A percentile compares a stretch with the other conserved stretches of the same genome.
phyloP scores from a whole-genome alignment of 1,284 basidiomycete genomes.

The Takashimella koratensis region DNA sequence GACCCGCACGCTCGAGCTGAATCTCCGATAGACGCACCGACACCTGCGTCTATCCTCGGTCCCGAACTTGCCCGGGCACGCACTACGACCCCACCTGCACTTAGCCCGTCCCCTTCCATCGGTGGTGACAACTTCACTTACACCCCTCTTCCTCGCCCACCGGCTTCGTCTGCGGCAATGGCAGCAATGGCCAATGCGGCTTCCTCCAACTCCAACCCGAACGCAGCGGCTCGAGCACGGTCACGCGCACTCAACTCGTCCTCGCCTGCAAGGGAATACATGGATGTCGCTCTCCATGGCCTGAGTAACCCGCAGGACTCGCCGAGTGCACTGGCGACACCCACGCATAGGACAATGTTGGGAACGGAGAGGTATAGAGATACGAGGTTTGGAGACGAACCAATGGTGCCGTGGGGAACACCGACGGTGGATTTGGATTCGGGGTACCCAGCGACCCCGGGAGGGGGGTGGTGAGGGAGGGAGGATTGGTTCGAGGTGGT shows the following conservation, averaged over 20 bases:
- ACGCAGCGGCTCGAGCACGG: neutral
- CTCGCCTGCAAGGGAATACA: slow-evolving; percentile 33
- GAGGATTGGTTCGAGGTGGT: neutral
- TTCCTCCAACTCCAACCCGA: no score
- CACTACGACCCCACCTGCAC: slow-evolving; percentile 19
- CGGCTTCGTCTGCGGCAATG: neutral
- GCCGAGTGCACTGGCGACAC: slow-evolving; percentile 23
- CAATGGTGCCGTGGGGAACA: slow-evolving; percentile 29
- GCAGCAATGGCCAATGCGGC: no score
- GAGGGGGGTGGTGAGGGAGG: neutral
- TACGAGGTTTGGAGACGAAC: slow-evolving; percentile 43
- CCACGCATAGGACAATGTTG: slow-evolving; percentile 38
- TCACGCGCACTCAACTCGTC: neutral
- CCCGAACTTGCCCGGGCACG: slow-evolving; percentile 5
- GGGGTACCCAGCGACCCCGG: slow-evolving; percentile 12
- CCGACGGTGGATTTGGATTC: slow-evolving; percentile 26
- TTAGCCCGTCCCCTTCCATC: slow-evolving; percentile 34
- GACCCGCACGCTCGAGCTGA: neutral
- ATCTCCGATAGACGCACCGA: neutral
- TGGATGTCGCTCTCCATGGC: slow-evolving; percentile 36
- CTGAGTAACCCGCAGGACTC: slow-evolving; percentile 8
- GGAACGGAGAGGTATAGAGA: slow-evolving; percentile 45
- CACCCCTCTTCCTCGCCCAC: slow-evolving; percentile 14
- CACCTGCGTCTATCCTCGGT: slow-evolving; percentile 5
- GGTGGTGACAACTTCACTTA: slow-evolving; percentile 20